Evolutionary conservation across 148 eudicot species (phyloP).

Genomic region (Spergularia bocconei): DNA sequence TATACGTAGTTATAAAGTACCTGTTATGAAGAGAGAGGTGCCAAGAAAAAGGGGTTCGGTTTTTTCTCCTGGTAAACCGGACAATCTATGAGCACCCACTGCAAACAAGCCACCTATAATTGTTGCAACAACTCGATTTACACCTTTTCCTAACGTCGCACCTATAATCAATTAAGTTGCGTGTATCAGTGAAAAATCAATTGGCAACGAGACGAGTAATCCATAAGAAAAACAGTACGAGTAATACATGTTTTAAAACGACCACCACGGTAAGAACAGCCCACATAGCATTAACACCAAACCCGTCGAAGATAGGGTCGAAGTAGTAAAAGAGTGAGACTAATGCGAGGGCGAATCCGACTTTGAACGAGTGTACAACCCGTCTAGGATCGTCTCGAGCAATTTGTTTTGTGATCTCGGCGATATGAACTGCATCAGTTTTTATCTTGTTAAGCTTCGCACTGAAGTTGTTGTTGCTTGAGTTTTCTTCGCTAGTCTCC

Average conservation of each 20-base stretch:
- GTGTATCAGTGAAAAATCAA: no score
- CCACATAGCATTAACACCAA: constrained; percentile 54
- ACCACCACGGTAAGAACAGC: constrained; percentile 57
- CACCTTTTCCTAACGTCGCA: constrained; percentile 53
- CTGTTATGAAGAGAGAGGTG: constrained; percentile 42
- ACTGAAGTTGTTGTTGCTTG: background rate
- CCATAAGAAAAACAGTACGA: no score
- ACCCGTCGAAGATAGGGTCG: constrained; percentile 40
- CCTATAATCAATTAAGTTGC: constrained; percentile 28
- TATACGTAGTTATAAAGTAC: constrained; percentile 20
- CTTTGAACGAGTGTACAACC: constrained; percentile 39
- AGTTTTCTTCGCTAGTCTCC: no score
- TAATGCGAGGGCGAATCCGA: constrained; percentile 38
- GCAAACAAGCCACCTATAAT: constrained; percentile 42
- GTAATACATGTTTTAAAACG: constrained; percentile 7
- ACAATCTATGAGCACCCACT: constrained; percentile 45
- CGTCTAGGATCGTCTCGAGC: constrained; percentile 48
- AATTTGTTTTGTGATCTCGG: constrained; percentile 2
- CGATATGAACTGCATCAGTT: constrained; percentile 5
- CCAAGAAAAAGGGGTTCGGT: constrained; percentile 39
- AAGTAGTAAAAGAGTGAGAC: constrained; percentile 50
- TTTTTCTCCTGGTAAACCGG: constrained; percentile 28
- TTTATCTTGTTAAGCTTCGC: constrained; percentile 3
- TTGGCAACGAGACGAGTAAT: background rate
- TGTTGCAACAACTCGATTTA: constrained; percentile 59